phyloP scores from a whole-genome alignment of 805 yeast genomes.

The Zygotorulaspora chibaensis region DNA sequence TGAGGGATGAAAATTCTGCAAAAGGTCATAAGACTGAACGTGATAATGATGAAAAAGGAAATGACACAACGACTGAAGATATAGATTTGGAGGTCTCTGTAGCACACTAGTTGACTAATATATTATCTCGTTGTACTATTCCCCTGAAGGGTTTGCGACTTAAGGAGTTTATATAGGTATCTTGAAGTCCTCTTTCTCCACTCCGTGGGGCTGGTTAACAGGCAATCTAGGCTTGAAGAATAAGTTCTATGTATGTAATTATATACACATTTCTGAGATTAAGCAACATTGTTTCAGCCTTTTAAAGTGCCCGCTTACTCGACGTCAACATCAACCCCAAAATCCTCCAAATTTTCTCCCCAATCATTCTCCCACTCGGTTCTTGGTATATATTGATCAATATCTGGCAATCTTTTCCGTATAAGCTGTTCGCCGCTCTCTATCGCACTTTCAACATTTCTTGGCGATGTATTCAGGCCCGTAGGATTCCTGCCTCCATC shows the following conservation, averaged over 20 bases:
- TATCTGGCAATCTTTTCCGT: conserved; percentile 32
- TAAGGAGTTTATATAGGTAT: neutral
- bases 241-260: conserved; percentile 5
- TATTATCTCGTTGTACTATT: no score
- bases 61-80: conserved; percentile 43
- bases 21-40: conserved; percentile 5
- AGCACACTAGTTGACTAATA: neutral
- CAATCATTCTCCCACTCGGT: conserved; percentile 65
- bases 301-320: conserved; percentile 35
- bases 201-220: neutral
- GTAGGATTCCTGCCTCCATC: conserved; percentile 52
- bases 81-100: conserved; percentile 40
- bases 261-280: neutral
- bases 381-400: conserved; percentile 37
- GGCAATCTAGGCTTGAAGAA: neutral
- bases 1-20: neutral
- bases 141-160: neutral
- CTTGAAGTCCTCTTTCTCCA: neutral
- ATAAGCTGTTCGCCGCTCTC: conserved; percentile 33
- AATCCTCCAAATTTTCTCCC: conserved; percentile 83
- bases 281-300: no score
- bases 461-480: conserved; percentile 30
- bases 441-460: conserved; percentile 15
- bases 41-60: conserved; percentile 30
- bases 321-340: conserved; percentile 78